Evolutionary conservation across 2,329 filamentous ascomycete species (phyloP).

Genomic region (Aspergillus pseudoviridinutans): DNA sequence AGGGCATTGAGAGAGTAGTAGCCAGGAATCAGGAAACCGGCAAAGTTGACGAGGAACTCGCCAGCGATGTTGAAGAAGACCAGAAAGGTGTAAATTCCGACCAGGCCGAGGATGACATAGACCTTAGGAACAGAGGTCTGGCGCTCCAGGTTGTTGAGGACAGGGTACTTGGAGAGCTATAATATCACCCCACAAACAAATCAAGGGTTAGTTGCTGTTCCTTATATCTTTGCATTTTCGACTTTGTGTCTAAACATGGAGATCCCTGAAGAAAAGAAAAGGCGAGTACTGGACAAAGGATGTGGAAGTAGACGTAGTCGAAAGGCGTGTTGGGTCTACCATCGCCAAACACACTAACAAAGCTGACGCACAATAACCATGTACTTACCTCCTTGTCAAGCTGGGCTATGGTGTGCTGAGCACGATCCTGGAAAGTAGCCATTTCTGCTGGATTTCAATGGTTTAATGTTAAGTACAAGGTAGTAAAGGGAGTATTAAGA

Average conservation of each 20-base stretch:
- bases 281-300: neutral
- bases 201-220: neutral
- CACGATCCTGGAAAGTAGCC: slow-evolving; percentile 57
- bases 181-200: neutral
- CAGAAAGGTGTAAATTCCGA: slow-evolving; percentile 65
- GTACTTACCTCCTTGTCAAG: slow-evolving; percentile 63
- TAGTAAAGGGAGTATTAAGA: neutral
- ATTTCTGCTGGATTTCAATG: slow-evolving; percentile 20
- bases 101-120: slow-evolving; percentile 62
- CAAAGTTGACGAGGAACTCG: slow-evolving; percentile 65
- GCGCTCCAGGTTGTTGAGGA: slow-evolving; percentile 65
- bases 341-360: slow-evolving; percentile 14
- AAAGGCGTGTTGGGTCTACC: neutral
- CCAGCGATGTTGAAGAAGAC: slow-evolving; percentile 70
- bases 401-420: slow-evolving; percentile 61
- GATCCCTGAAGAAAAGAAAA: neutral
- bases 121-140: slow-evolving; percentile 66
- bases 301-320: neutral
- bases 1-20: slow-evolving; percentile 65
- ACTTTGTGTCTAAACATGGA: neutral
- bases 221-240: neutral
- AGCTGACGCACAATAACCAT: slow-evolving; percentile 21
- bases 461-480: slow-evolving; percentile 1
- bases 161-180: slow-evolving; percentile 64
- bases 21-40: slow-evolving; percentile 61